These are phyloP conservation scores for Pseudocercospora crystallina DNA, from an alignment of 2,329 filamentous ascomycete genomes.

Conservation along the genomic window DNA sequence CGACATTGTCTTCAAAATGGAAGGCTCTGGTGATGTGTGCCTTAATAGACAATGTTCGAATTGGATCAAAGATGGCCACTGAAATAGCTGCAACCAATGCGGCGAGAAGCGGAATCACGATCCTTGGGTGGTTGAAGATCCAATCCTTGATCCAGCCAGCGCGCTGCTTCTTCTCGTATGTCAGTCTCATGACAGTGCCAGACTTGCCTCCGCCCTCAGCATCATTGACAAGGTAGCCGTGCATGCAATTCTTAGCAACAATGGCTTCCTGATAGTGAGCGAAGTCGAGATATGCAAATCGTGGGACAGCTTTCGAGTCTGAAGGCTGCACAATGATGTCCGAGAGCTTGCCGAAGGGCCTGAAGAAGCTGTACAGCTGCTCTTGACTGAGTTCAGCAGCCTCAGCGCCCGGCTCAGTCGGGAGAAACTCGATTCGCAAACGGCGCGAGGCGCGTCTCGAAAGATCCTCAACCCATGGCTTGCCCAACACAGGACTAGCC, in stretches of 20 bases:
- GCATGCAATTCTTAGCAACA: slow-evolving; percentile 89
- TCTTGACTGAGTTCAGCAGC: slow-evolving; percentile 83
- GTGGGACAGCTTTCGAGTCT: slow-evolving; percentile 81
- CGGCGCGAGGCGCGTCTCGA: slow-evolving; percentile 75
- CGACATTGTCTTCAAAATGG: slow-evolving; percentile 67
- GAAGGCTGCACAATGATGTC: slow-evolving; percentile 81
- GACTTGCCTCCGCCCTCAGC: slow-evolving; percentile 68
- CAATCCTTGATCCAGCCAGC: slow-evolving; percentile 81
- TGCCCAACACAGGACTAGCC: slow-evolving; percentile 73
- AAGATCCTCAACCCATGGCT: slow-evolving; percentile 92
- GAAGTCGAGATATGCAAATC: slow-evolving; percentile 79
- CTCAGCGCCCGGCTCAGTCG: slow-evolving; percentile 67
- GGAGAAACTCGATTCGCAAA: slow-evolving; percentile 80
- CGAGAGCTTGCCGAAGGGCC: slow-evolving; percentile 83
- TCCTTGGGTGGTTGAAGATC: slow-evolving; percentile 79
- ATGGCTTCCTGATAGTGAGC: slow-evolving; percentile 70
- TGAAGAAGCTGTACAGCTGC: slow-evolving; percentile 79
- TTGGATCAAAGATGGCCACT: slow-evolving; percentile 88
- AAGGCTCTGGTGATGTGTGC: slow-evolving; percentile 78
- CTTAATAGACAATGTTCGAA: slow-evolving; percentile 89
- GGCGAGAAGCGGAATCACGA: slow-evolving; percentile 79
- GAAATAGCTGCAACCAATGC: slow-evolving; percentile 80
- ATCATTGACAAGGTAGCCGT: slow-evolving; percentile 73
- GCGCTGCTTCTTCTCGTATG: slow-evolving; percentile 78
- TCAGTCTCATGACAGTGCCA: slow-evolving; percentile 76